Evolutionary conservation across 2,329 filamentous ascomycete genomes (phyloP).

Genomic region (Claviceps paspali): DNA sequence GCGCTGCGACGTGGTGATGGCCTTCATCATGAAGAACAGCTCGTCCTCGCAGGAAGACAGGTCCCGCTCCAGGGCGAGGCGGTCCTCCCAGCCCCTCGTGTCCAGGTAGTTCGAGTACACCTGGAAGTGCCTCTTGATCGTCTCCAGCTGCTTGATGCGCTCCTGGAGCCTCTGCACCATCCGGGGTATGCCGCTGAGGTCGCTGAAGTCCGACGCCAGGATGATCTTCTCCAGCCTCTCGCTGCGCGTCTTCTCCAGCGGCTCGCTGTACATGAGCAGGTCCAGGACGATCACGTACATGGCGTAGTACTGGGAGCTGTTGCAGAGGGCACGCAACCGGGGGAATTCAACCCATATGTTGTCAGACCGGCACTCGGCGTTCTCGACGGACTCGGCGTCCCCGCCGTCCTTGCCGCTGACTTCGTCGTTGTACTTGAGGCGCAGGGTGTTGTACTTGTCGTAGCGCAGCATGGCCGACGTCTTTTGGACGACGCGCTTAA

Average conservation of each 20-base stretch:
- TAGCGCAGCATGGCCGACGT: constrained; percentile 89
- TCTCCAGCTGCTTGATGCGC: constrained; percentile 81
- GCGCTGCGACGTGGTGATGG: constrained; percentile 89
- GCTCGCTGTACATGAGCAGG: constrained; percentile 89
- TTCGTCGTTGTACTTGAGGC: constrained; percentile 93
- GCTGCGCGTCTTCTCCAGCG: constrained; percentile 88
- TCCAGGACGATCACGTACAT: constrained; percentile 97
- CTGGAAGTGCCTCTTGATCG: constrained; percentile 94
- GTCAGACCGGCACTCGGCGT: constrained; percentile 69
- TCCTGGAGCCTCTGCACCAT: constrained; percentile 87
- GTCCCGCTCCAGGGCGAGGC: constrained; percentile 77
- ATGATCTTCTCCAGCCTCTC: constrained; percentile 97
- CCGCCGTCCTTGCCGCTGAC: constrained; percentile 50
- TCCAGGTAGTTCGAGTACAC: constrained; percentile 79
- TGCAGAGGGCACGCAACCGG: constrained; percentile 83
- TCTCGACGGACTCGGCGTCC: constrained; percentile 34
- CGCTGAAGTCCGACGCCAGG: constrained; percentile 95
- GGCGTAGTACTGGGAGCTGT: constrained; percentile 93
- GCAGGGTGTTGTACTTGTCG: constrained; percentile 95
- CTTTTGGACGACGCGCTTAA: constrained; percentile 90
- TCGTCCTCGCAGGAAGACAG: constrained; percentile 86
- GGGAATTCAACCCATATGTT: constrained; percentile 96
- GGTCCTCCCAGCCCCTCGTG: constrained; percentile 79
- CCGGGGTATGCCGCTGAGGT: constrained; percentile 80
- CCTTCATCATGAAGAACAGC: constrained; percentile 99